Evolutionary conservation across 2,329 filamentous ascomycete genomes (phyloP), one percentile per base, ranked within the genome.

Genomic region (Laburnicola sp.): DNA sequence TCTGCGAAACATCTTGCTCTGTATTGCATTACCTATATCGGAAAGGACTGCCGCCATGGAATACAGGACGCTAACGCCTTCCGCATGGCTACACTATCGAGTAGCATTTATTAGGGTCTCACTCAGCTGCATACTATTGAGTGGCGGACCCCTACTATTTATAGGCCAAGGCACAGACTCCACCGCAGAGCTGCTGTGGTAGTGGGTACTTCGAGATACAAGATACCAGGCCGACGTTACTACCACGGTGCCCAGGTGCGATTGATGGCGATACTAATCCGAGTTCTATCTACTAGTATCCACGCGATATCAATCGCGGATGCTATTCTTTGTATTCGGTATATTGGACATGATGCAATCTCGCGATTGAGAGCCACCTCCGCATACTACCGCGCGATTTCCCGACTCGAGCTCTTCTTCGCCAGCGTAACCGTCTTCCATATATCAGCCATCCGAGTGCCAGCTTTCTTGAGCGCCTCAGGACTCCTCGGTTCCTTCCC

Each of bases 51-150:
- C 45, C 35, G 36, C 37, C 50, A 46, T 60, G 30, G 49, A 57
- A 50, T 34, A 49, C 56, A 30, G 56, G 26, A 44, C 56, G 58
- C 58, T 60, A 60, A 60, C 58, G 58, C 43, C 36, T 55, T 56
- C 44, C 34, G 53, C 50, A 45, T 42, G 50, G 43, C 38, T 36
- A 45, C 48, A 36, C 43, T 21, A 54, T 55, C 40, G 48, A 32
- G 38, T 49, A 45, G 38, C 45, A 38, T 30, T 35, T 16, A 16
- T 16, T 11, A 2, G 34, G 30, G 51, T 54, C 48, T 54, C 50
- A 50, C 48, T 54, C 54, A 53, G 47, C 39, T 45, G 34, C 25
- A n/a, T 45, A 23, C 32, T 37, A 45, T 35, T 16, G 11, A n/a
- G 2, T 22, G 6, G 25, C 25, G 30, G 32, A 22, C 30, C 43